Evolutionary conservation across 2,329 filamentous ascomycete species (phyloP), one percentile per base, ranked within the genome.

Genomic region (Rachicladosporium sp.): DNA sequence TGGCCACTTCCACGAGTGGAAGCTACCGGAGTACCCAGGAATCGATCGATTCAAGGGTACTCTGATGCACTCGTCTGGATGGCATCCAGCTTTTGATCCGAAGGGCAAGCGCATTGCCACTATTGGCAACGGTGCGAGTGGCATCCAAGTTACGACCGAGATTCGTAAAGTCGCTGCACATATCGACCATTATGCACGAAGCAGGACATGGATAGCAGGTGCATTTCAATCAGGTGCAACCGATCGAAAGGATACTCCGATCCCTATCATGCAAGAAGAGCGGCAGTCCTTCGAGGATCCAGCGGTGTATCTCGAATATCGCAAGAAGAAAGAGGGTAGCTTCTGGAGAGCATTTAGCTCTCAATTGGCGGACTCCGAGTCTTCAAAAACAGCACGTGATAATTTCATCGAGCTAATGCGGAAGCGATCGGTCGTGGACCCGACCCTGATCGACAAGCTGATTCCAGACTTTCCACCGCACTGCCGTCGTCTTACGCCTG

Each of bases 1-100:
- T 41, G 80, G 79, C 0, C 67, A 72, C 30, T 80, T 83, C 58
- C 82, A 81, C 49, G 70, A 69, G n/a, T 80, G 75, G 72, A 73
- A 70, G 42, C 60, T 80, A 0, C 78, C 78, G 0, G 61, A 76
- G 21, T 78, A 78, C 23, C 69, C 71, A 2, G 49, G 49, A 3
- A 45, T 61, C 7, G 46, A 56, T 3, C 37, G 40, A 3, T 65
- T 60, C 46, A 34, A 54, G 29, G 61, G 61, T 2, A 38, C 52
- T 12, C 29, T 55, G 1, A 50, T 50, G 4, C 62, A 66, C 38
- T 60, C 61, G 3, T 51, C 56, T 5, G 48, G 49, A 1, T 64
- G 60, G 60, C 55, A 61, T 3, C 38, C 51, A 3, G 19, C 30
- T 3, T 54, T 58, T 23, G 54, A 55, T 41, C 51, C 55, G 7